These are phyloP conservation scores for Termitomyces titanicus DNA, from an alignment of 768 basidiomycete genomes.

Conservation along the genomic window DNA sequence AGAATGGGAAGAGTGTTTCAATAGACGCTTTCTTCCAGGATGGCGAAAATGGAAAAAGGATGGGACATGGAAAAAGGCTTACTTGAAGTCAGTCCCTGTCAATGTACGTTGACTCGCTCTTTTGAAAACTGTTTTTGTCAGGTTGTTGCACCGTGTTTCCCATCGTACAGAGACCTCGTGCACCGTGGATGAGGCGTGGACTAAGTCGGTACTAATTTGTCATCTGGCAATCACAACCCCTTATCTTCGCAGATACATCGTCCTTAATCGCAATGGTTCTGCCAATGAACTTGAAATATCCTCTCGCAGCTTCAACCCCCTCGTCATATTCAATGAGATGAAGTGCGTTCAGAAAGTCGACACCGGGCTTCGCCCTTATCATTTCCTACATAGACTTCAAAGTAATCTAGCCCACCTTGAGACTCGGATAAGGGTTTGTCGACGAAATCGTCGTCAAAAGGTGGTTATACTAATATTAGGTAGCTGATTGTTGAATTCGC, in stretches of 20 bases:
- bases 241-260: slow-evolving; percentile 48
- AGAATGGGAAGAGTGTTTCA: slow-evolving; percentile 78
- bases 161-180: slow-evolving; percentile 69
- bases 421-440: slow-evolving; percentile 60
- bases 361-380: background rate
- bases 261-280: slow-evolving; percentile 71
- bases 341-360: slow-evolving; percentile 45
- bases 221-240: slow-evolving; percentile 1
- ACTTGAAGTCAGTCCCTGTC: slow-evolving; percentile 51
- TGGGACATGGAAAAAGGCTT: slow-evolving; percentile 59
- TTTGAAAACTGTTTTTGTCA: slow-evolving; percentile 23
- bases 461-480: background rate
- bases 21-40: slow-evolving; percentile 69
- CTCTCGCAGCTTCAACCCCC: slow-evolving; percentile 66
- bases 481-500: slow-evolving; percentile 68
- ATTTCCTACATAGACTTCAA: slow-evolving; percentile 53
- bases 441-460: slow-evolving; percentile 2
- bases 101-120: background rate
- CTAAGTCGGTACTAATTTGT: slow-evolving; percentile 46
- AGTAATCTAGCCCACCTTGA: slow-evolving; percentile 65
- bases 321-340: slow-evolving; percentile 67
- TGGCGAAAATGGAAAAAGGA: slow-evolving; percentile 71
- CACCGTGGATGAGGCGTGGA: slow-evolving; percentile 80
- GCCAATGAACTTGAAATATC: slow-evolving; percentile 68
- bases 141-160: slow-evolving; percentile 60